These are phyloP conservation scores for Metschnikowia noctiluminum DNA, from an alignment of 805 yeast genomes.

Conservation along the genomic window DNA sequence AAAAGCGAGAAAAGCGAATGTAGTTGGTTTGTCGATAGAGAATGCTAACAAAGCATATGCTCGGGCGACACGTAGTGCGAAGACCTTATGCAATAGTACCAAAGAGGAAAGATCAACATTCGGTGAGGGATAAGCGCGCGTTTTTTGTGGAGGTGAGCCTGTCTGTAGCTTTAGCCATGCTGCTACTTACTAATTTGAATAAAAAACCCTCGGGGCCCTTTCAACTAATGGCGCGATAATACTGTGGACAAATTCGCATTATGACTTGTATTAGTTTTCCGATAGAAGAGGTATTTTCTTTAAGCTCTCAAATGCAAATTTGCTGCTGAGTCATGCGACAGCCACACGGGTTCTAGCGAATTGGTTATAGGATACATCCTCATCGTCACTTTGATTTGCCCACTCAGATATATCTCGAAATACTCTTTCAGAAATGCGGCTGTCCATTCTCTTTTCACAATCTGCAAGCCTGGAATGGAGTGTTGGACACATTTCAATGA, in stretches of 20 bases:
- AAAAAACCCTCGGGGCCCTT: too few species aligned
- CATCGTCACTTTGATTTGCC: conserved; percentile 51
- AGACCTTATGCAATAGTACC: conserved; percentile 4
- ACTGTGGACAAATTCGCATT: too few species aligned
- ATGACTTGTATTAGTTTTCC: not conserved
- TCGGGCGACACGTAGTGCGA: conserved; percentile 7
- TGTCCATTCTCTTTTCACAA: conserved; percentile 59
- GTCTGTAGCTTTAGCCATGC: too few species aligned
- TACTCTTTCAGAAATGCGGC: conserved; percentile 52
- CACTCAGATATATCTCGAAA: conserved; percentile 63
- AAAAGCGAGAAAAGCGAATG: too few species aligned
- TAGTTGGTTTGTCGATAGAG: not conserved
- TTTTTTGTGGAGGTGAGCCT: too few species aligned
- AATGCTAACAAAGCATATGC: not conserved
- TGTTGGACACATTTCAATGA: conserved; percentile 77
- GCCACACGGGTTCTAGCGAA: conserved; percentile 6
- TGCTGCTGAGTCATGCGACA: not conserved
- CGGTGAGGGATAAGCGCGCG: not conserved
- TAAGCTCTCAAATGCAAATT: not conserved
- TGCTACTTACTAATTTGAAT: too few species aligned
- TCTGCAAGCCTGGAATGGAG: conserved; percentile 56
- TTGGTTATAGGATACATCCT: conserved; percentile 23
- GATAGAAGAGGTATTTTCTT: not conserved
- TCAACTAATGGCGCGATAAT: too few species aligned
- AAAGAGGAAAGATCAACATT: conserved; percentile 14